Evolutionary conservation across 768 basidiomycete species (phyloP).

Genomic region (Kwoniella dendrophila): DNA sequence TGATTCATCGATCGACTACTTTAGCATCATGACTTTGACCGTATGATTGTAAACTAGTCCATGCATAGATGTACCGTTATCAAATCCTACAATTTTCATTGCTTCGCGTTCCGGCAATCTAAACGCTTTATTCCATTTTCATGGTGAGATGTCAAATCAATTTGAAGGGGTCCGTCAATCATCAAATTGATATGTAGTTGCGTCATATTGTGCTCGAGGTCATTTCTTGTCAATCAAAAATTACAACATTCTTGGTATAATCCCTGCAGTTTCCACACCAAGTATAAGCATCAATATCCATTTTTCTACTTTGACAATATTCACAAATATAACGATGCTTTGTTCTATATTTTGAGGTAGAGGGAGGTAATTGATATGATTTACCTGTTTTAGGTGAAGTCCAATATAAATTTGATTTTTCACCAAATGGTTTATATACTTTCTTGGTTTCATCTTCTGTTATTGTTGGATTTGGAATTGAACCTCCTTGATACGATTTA

Average conservation of each 20-base stretch:
- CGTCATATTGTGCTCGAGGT: too few relatives aligned
- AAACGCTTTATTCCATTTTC: too few relatives aligned
- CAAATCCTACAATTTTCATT: too few relatives aligned
- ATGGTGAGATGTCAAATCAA: too few relatives aligned
- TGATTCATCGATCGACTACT: not conserved
- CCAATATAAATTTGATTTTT: conserved; percentile 1
- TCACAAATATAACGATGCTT: conserved; percentile 3
- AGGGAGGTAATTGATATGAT: conserved; percentile 1
- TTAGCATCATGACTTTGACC: conserved; percentile 27
- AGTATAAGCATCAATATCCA: not conserved
- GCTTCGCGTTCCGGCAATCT: too few relatives aligned
- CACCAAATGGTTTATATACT: conserved; percentile 8
- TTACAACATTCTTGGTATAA: conserved; percentile 1
- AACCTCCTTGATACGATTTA: not conserved
- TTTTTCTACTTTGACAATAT: not conserved
- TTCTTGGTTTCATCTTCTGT: not conserved
- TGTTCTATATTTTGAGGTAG: not conserved
- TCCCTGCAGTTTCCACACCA: conserved; percentile 8
- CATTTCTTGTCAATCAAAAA: too few relatives aligned
- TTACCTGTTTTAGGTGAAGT: conserved; percentile 6
- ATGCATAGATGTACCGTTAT: too few relatives aligned
- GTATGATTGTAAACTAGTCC: conserved; percentile 18
- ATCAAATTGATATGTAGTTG: too few relatives aligned
- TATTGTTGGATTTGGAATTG: not conserved
- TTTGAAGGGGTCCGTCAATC: too few relatives aligned